phyloP scores from a whole-genome alignment of 1,284 basidiomycete species.

The Porodaedalea pini region DNA sequence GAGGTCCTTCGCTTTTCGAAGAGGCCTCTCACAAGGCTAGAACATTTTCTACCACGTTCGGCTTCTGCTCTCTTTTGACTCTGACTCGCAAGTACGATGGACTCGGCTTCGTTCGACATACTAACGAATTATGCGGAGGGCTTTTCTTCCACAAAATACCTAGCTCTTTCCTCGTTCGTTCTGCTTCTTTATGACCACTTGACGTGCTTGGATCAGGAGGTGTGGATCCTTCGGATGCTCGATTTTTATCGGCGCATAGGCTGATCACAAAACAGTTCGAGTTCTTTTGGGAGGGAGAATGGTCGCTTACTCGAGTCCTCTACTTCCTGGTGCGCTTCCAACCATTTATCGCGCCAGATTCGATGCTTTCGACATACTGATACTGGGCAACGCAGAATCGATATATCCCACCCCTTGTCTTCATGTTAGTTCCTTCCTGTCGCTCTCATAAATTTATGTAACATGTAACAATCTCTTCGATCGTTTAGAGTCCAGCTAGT shows the following conservation, averaged over 20 bases:
- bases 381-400: constrained; percentile 16
- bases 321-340: constrained; percentile 17
- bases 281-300: constrained; percentile 18
- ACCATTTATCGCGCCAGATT: neutral
- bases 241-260: neutral
- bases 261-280: constrained; percentile 12
- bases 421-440: constrained; percentile 9
- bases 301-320: constrained; percentile 13
- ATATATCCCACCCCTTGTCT: constrained; percentile 17
- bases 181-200: constrained; percentile 20
- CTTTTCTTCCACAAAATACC: constrained; percentile 5
- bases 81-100: neutral
- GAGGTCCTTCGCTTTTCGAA: too few species aligned
- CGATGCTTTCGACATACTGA: neutral
- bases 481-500: constrained; percentile 14
- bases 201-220: constrained; percentile 19
- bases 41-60: too few species aligned
- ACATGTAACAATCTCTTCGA: neutral
- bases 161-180: constrained; percentile 13
- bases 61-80: neutral
- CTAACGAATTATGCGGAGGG: neutral
- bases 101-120: neutral
- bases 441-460: neutral
- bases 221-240: neutral
- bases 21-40: too few species aligned